phyloP scores from a whole-genome alignment of 2,329 filamentous ascomycete species.

The Lasiodiplodia theobromae region DNA sequence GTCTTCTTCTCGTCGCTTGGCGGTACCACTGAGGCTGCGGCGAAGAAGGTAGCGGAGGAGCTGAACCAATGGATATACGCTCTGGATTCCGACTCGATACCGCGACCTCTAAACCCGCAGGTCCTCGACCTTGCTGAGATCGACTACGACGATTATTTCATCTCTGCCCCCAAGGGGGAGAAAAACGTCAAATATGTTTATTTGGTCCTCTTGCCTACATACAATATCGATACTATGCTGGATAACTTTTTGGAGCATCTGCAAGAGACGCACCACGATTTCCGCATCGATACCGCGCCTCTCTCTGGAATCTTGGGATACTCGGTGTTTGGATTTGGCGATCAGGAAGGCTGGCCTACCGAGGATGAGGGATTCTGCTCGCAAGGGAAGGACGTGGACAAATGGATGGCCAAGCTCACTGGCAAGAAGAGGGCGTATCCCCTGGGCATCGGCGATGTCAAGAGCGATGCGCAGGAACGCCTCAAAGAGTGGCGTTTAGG shows the following conservation, averaged over 20 bases:
- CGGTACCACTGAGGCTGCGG: slow-evolving; percentile 78
- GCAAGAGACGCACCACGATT: slow-evolving; percentile 93
- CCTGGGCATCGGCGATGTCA: slow-evolving; percentile 85
- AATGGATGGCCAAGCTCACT: slow-evolving; percentile 96
- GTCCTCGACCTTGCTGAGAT: slow-evolving; percentile 82
- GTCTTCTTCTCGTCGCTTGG: slow-evolving; percentile 92
- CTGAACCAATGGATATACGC: slow-evolving; percentile 55
- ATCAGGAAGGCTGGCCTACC: slow-evolving; percentile 89
- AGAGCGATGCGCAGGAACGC: slow-evolving; percentile 70
- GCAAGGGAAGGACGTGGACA: slow-evolving; percentile 88
- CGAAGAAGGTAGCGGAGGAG: slow-evolving; percentile 66
- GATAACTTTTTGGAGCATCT: slow-evolving; percentile 87
- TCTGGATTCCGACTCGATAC: slow-evolving; percentile 42
- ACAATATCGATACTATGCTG: slow-evolving; percentile 93
- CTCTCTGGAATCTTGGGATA: slow-evolving; percentile 81
- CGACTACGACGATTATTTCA: slow-evolving; percentile 93
- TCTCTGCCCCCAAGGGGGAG: slow-evolving; percentile 71
- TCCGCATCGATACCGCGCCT: slow-evolving; percentile 90
- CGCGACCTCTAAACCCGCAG: slow-evolving; percentile 63
- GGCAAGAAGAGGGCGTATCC: slow-evolving; percentile 86
- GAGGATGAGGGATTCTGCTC: slow-evolving; percentile 92
- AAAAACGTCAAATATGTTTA: slow-evolving; percentile 74
- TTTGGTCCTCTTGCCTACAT: slow-evolving; percentile 83
- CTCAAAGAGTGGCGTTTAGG: slow-evolving; percentile 81
- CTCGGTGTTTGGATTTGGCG: slow-evolving; percentile 92